phyloP scores from a whole-genome alignment of 306 rosid species.

The Gillenia trifoliata region DNA sequence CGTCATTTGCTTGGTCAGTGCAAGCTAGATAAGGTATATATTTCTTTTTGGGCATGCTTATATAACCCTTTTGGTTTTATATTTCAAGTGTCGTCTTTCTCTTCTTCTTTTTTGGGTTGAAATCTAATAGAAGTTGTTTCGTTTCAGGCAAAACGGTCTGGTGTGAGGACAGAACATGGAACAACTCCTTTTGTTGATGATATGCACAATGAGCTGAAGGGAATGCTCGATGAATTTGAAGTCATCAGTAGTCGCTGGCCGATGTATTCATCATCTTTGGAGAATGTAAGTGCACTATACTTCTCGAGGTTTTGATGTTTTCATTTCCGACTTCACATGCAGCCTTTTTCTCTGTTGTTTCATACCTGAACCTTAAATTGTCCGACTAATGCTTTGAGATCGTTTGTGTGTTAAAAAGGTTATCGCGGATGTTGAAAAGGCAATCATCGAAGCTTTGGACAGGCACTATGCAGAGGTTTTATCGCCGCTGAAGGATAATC shows the following conservation, averaged over 20 bases:
- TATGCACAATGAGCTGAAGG: conserved; percentile 20
- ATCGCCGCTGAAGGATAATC: conserved; percentile 23
- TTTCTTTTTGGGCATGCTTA: neutral
- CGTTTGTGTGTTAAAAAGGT: conserved; percentile 4
- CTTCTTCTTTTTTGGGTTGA: neutral
- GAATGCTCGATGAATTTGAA: conserved; percentile 25
- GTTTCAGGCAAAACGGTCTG: conserved; percentile 29
- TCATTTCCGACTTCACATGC: neutral
- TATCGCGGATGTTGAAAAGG: conserved; percentile 32
- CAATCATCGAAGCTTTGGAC: conserved; percentile 26
- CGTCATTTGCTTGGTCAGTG: conserved; percentile 27
- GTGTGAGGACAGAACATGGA: conserved; percentile 18
- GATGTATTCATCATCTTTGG: conserved; percentile 19
- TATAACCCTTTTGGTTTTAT: no score
- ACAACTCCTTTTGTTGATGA: conserved; percentile 25
- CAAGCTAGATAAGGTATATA: conserved; percentile 30
- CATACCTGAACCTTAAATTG: neutral
- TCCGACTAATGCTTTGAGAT: neutral
- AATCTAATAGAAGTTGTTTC: neutral
- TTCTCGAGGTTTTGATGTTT: neutral
- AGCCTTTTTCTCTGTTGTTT: neutral
- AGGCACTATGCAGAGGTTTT: conserved; percentile 28
- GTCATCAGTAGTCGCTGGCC: conserved; percentile 32
- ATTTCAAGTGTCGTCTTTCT: neutral
- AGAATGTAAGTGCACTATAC: conserved; percentile 22